Evolutionary conservation across 768 basidiomycete genomes (phyloP).

Genomic region (Agaricus sinodeliciosus): DNA sequence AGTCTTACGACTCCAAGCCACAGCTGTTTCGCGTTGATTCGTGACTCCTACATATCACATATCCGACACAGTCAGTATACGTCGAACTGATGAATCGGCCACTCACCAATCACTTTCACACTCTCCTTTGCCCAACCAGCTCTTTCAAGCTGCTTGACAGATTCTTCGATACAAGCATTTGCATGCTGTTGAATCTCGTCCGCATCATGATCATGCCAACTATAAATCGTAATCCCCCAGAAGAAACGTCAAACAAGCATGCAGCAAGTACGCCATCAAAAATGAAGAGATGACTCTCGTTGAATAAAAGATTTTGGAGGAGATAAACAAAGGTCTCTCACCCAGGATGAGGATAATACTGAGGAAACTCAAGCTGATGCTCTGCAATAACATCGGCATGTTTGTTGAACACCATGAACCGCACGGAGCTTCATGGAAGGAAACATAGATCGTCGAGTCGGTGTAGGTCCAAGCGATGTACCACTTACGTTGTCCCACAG

Average conservation of each 20-base stretch:
- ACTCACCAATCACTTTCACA: constrained; percentile 87
- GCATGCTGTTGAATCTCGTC: constrained; percentile 73
- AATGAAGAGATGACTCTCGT: neutral
- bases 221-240: constrained; percentile 40
- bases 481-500: constrained; percentile 87
- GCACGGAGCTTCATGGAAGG: constrained; percentile 55
- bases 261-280: neutral
- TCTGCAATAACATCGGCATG: constrained; percentile 83
- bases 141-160: constrained; percentile 62
- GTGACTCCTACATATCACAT: constrained; percentile 62
- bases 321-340: constrained; percentile 22
- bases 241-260: neutral
- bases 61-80: neutral
- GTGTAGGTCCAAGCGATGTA: neutral
- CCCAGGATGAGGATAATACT: constrained; percentile 89
- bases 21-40: constrained; percentile 94
- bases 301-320: neutral
- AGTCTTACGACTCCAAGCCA: constrained; percentile 87
- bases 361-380: constrained; percentile 89
- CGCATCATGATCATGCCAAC: constrained; percentile 96
- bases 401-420: constrained; percentile 88
- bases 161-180: constrained; percentile 67
- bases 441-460: neutral
- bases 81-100: neutral
- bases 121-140: constrained; percentile 75